Conservation (phyloP, 2,329 filamentous ascomycete species). For the Aspergillus ruber region DNA sequence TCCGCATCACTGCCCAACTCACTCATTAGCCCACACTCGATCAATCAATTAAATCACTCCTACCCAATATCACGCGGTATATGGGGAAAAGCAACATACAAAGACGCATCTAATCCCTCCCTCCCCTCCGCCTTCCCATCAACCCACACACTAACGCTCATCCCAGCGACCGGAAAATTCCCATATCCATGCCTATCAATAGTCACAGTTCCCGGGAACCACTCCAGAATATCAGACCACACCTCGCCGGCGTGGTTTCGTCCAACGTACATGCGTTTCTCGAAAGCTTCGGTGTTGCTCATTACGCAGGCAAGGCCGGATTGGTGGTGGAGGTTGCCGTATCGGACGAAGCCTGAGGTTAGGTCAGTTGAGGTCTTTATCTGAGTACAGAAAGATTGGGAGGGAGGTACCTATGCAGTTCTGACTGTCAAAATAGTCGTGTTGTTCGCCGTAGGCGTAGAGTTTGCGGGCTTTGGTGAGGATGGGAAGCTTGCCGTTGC, state of each 20-base stretch:
- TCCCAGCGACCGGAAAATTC: constrained; percentile 47
- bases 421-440: constrained; percentile 56
- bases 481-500: constrained; percentile 50
- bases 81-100: constrained; percentile 30
- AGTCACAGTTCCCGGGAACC: constrained; percentile 47
- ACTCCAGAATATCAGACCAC: constrained; percentile 58
- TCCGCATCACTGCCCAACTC: background rate
- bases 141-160: constrained; percentile 58
- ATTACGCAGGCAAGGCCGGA: constrained; percentile 52
- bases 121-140: constrained; percentile 49
- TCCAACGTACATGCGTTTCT: constrained; percentile 58
- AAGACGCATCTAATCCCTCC: constrained; percentile 35
- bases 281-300: constrained; percentile 44
- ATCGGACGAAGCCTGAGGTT: constrained; percentile 43
- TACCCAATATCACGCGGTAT: background rate
- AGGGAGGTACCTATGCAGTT: constrained; percentile 50
- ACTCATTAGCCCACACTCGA: background rate
- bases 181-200: constrained; percentile 57
- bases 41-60: background rate
- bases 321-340: constrained; percentile 45
- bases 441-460: constrained; percentile 61
- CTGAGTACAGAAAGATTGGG: background rate
- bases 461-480: constrained; percentile 58
- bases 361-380: background rate
- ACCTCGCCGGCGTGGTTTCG: constrained; percentile 50